Evolutionary conservation across 805 yeast species (phyloP).

Genomic region (Starmerella bacillaris): DNA sequence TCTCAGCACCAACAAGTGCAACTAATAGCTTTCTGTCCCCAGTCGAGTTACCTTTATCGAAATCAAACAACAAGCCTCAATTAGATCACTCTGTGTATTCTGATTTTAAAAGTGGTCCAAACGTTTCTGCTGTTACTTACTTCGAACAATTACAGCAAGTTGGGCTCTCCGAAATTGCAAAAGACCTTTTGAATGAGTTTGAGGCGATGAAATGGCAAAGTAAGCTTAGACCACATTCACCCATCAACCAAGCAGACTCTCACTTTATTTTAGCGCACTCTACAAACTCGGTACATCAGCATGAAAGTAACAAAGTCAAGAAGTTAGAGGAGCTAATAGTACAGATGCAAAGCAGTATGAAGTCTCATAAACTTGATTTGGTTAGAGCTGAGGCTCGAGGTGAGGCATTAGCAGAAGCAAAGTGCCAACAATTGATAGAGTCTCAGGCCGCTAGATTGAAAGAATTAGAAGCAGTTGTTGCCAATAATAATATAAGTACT

Average conservation of each 20-base stretch:
- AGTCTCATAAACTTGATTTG: slow-evolving; percentile 11
- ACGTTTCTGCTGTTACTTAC: slow-evolving; percentile 10
- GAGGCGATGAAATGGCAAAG: slow-evolving; percentile 19
- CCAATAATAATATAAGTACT: slow-evolving; percentile 18
- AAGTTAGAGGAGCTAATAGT: slow-evolving; percentile 28
- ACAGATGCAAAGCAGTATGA: slow-evolving; percentile 10
- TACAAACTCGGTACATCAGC: too few species aligned
- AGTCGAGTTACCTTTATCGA: neutral
- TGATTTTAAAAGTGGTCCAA: neutral
- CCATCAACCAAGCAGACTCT: too few species aligned
- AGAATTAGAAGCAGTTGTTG: slow-evolving; percentile 9
- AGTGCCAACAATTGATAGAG: slow-evolving; percentile 7
- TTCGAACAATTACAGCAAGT: slow-evolving; percentile 13
- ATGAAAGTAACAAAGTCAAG: too few species aligned
- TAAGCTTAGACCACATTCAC: too few species aligned
- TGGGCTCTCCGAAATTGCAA: slow-evolving; percentile 16
- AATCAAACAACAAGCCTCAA: too few species aligned
- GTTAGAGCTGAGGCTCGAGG: slow-evolving; percentile 13
- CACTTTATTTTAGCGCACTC: too few species aligned
- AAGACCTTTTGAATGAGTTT: slow-evolving; percentile 19
- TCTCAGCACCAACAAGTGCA: neutral
- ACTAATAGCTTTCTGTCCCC: neutral
- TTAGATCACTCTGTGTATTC: neutral
- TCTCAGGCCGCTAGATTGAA: slow-evolving; percentile 7
- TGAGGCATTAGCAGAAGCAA: slow-evolving; percentile 12